Evolutionary conservation across 257 asterid species (phyloP), one percentile per base, ranked within the genome.

Genomic region (Solanum medicagineum): DNA sequence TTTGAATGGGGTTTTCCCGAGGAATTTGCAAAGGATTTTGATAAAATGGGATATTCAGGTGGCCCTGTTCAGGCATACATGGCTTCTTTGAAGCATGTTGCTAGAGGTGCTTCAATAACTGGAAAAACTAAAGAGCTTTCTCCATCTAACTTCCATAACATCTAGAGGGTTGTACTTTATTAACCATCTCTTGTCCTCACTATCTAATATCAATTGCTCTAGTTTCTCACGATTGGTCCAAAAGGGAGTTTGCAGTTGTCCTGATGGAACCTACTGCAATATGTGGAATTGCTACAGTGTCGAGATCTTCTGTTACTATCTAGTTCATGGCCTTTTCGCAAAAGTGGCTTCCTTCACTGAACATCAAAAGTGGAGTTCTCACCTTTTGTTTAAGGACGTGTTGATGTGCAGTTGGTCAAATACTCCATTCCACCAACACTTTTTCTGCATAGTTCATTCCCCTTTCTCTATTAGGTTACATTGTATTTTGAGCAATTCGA

Each of bases 311-410:
- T 86, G 92, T 86, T 86, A 75, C 86, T 49, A 84, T 88, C 89
- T 89, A 86, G 91, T 90, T 86, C 91, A 92, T 89, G 94, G 95
- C 90, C 45, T 90, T 89, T 84, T 85, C 85, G 93, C 93, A 85
- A 89, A 90, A 91, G 90, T 87, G 91, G 91, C 93, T 91, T 92
- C 92, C 88, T 86, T 89, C 55, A 87, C 92, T 89, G 97, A 91
- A 89, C 89, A 79, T 90, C 92, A 87, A 90, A 88, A 90, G 91
- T 90, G 97, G 93, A 90, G 91, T 91, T 91, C 91, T 87, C 87
- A 85, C 93, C 89, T 91, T 86, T 85, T 88, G 90, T 93, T 87
- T 91, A 20, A 93, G 91, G 91, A 91, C 88, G 86, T 83, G 85
- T 90, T 89, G 90, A 89, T 90, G 87, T 89, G 91, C 92, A 86